Evolutionary conservation across 129 eudicot genomes (phyloP), one percentile per base, ranked within the genome.

Genomic region (Pittosporum tobira): DNA sequence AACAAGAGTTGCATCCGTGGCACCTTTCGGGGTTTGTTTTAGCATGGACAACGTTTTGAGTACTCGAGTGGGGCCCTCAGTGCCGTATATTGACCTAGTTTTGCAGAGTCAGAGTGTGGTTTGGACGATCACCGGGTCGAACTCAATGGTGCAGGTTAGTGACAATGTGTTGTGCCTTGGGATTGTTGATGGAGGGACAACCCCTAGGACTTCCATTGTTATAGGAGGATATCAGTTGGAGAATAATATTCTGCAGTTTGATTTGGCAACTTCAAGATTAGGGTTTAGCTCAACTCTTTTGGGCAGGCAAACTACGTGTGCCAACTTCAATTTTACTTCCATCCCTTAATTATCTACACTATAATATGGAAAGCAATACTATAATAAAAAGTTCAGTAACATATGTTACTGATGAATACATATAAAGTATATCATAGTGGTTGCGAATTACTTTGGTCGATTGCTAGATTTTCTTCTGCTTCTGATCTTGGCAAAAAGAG

Each of bases 201-300:
- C 10, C 0, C 23, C 45, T 18, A 55, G 5, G 46, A 65, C 72
- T 16, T 66, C 74, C 2, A 49, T 73, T 1, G 74, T 67, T 13
- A 67, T 73, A 5, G 79, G 79, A 8, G 79, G 70, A 12, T 36
- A 73, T 20, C 79, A 73, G 40, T 53, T 73, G 29, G 78, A 73
- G 24, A 69, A 73, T 47, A 73, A 61, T 44, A 20, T 73, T 18
- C 19, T 73, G 27, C 48, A 51, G 64, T 73, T 73, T 52, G 69
- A 73, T 61, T 20, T 67, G 18, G 69, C 12, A 5, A 29, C 23
- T 3, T 51, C 63, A 23, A 52, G 52, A n/a, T n/a, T n/a, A n/a
- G n/a, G n/a, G n/a, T n/a, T n/a, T n/a, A n/a, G n/a, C n/a, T n/a
- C n/a, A n/a, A n/a, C n/a, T n/a, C n/a, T n/a, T n/a, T n/a, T n/a